Evolutionary conservation across 495 filamentous ascomycete genomes (phyloP).

Genomic region (Tuber indicum): DNA sequence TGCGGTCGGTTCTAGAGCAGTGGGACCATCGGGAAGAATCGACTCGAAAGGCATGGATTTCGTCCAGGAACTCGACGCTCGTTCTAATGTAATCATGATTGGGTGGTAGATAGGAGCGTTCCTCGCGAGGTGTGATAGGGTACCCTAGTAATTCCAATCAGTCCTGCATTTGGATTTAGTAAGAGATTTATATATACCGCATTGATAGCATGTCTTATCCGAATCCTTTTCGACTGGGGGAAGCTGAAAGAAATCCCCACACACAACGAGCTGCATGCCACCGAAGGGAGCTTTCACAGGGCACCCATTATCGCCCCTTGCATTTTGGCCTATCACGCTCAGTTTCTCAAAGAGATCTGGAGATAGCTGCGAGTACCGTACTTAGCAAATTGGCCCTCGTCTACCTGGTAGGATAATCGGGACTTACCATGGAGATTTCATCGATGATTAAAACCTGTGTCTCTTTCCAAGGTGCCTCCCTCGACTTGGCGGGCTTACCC

Average conservation of each 20-base stretch:
- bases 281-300: constrained; percentile 9
- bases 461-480: constrained; percentile 13
- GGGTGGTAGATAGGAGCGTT: constrained; percentile 13
- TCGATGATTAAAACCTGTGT: constrained; percentile 37
- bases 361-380: constrained; percentile 18
- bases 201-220: constrained; percentile 31
- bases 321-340: constrained; percentile 21
- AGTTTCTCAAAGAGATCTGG: constrained; percentile 39
- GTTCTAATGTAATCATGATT: not conserved
- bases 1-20: constrained; percentile 11
- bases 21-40: constrained; percentile 17
- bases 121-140: constrained; percentile 13
- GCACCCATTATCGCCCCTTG: not conserved
- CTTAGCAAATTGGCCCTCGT: constrained; percentile 10
- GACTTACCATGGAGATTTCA: constrained; percentile 41
- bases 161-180: not conserved
- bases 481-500: not conserved
- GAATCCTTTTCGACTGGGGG: constrained; percentile 36
- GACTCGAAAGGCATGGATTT: constrained; percentile 21
- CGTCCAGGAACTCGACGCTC: constrained; percentile 7
- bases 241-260: constrained; percentile 42
- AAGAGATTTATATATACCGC: constrained; percentile 21
- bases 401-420: not conserved
- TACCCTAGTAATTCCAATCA: constrained; percentile 22
- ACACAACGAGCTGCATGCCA: constrained; percentile 37